Evolutionary conservation across 768 basidiomycete genomes (phyloP).

Genomic region (Austroboletus festivus): DNA sequence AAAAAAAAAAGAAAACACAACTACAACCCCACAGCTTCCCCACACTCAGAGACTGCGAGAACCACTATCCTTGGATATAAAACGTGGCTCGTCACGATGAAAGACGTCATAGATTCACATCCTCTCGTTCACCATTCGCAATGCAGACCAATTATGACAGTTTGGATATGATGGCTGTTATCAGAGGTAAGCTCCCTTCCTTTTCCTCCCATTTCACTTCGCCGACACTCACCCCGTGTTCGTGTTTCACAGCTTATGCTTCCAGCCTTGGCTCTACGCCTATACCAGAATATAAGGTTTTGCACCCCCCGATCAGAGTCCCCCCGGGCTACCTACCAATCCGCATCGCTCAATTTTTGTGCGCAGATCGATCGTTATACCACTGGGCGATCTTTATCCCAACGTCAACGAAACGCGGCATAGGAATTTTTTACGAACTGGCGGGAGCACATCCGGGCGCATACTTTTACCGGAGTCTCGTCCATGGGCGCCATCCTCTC

Average conservation of each 20-base stretch:
- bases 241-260: slow-evolving; percentile 6
- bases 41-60: too few relatives aligned
- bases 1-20: too few relatives aligned
- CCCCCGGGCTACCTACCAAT: slow-evolving; percentile 15
- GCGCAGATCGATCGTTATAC: neutral
- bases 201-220: too few relatives aligned
- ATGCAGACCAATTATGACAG: slow-evolving; percentile 5
- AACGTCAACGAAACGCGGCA: slow-evolving; percentile 12
- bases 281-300: slow-evolving; percentile 2
- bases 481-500: slow-evolving; percentile 11
- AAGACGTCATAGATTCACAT: neutral
- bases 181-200: neutral
- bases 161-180: slow-evolving; percentile 6
- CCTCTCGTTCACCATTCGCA: neutral
- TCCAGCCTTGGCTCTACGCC: slow-evolving; percentile 1
- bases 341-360: slow-evolving; percentile 10
- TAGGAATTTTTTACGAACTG: slow-evolving; percentile 22
- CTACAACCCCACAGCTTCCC: too few relatives aligned
- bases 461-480: slow-evolving; percentile 12
- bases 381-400: slow-evolving; percentile 27
- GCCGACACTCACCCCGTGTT: too few relatives aligned
- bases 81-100: neutral
- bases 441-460: slow-evolving; percentile 4
- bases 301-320: slow-evolving; percentile 9
- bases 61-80: slow-evolving; percentile 5